Base-by-base conservation (phyloP, 2,329 filamentous ascomycete species). In the Cadophora gregata region DNA sequence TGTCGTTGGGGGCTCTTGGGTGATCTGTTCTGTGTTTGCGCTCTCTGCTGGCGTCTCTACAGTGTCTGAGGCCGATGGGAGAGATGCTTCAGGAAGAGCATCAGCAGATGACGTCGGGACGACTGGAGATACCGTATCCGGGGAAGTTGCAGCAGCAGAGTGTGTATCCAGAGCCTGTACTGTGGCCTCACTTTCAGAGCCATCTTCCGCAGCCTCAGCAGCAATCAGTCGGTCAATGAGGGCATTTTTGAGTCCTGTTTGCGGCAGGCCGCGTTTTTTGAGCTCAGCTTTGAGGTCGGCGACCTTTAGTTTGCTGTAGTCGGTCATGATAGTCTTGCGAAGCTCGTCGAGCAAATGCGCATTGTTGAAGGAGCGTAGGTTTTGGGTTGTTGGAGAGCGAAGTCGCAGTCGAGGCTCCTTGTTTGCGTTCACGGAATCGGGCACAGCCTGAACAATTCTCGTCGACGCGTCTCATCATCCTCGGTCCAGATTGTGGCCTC, bases 221-320 rank as follows among this genome's bases (percentile, higher is more conserved):
- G 79, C 80, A 56, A 82, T 76, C 55, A 95, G 79, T 67, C 90
- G 86, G 67, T 89, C 85, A 64, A 94, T 83, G 56, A 93, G 85
- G 67, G 90, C 91, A 27, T 88, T 84, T 77, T 93, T 92, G 62
- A 93, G 83, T 9, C 92, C 92, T 27, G 86, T 86, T 68, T 88
- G 85, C 6, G 88, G 81, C 47, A 94, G 85, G n/a, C 88, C 88
- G 70, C 91, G 86, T 66, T 82, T 83, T 79, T 92, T 93, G 50
- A 94, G 84, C 81, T 93, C 90, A 25, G 87, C 86, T 78, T 90
- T 91, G 66, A 95, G 84, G 74, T 93, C 90, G 38, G 88, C 83
- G 69, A 95, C 92, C 80, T 92, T 94, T 75, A 89, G 84, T 78
- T 83, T 84, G 64, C 77, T 81, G 76, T 83, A 86, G 71, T 86